Evolutionary conservation across 495 filamentous ascomycete species (phyloP).

Genomic region (Ascodesmis nigricans): DNA sequence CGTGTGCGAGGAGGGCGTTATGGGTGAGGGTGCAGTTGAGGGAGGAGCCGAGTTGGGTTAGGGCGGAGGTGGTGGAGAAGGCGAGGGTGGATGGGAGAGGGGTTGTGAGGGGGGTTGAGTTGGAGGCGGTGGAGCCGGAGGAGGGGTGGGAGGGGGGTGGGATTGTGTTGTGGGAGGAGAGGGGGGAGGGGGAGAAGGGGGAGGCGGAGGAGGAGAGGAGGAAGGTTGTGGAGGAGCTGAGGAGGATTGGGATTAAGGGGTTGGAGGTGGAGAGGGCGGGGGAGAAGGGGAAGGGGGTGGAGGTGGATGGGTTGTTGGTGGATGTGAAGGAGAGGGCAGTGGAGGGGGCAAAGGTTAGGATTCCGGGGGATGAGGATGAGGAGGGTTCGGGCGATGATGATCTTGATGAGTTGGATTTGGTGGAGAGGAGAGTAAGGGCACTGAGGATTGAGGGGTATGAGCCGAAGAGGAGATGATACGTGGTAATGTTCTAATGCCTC

Average conservation of each 20-base stretch:
- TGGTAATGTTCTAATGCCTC: too few relatives aligned
- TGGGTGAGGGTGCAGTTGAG: conserved; percentile 71
- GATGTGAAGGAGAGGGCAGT: conserved; percentile 1
- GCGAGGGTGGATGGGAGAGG: conserved; percentile 8
- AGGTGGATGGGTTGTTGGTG: conserved; percentile 6
- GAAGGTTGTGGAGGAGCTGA: conserved; percentile 5
- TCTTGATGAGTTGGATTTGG: conserved; percentile 10
- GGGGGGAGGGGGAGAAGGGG: not conserved
- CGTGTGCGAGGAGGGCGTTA: conserved; percentile 54
- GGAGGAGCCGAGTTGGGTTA: conserved; percentile 55
- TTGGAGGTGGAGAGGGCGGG: not conserved
- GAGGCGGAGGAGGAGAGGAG: conserved; percentile 6
- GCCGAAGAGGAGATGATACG: conserved; percentile 10
- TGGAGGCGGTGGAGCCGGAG: not conserved
- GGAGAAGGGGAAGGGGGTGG: conserved; percentile 7
- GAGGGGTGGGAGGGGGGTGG: not conserved
- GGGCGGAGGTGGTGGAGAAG: conserved; percentile 37
- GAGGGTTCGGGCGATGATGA: conserved; percentile 2
- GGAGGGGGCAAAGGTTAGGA: not conserved
- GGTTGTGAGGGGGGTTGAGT: conserved; percentile 2
- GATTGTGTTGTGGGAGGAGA: conserved; percentile 4
- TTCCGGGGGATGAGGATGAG: not conserved
- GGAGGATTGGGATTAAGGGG: conserved; percentile 3
- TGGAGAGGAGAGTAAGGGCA: conserved; percentile 5
- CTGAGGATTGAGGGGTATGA: conserved; percentile 16